Base-by-base conservation (phyloP, 768 basidiomycete genomes). In the Kwoniella sp. region DNA sequence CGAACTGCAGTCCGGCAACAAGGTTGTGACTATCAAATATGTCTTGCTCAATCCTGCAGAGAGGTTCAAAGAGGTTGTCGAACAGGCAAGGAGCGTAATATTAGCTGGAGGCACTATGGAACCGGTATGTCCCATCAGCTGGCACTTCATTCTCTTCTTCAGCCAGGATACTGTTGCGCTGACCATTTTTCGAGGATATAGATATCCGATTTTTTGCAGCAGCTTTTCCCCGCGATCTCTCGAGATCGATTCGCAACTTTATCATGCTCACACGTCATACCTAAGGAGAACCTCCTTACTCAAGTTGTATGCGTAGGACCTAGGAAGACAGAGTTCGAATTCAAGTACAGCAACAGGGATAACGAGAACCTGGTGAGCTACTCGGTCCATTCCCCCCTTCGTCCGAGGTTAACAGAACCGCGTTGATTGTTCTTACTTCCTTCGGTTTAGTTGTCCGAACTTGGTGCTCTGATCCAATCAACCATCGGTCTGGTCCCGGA, bases 71-170 rank as follows among this genome's bases (percentile, higher is more conserved):
- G 89, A 91, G n/a, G 85, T 97, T 6, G 86, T 91, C 0, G 87
- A 92, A 21, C 83, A 84, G 25, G 91, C 93, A 0, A 83, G 91
- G 37, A 85, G 90, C 2, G 88, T 98, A n/a, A 81, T 98, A 27
- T 83, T 99, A 40, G 95, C 96, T 8, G 95, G 95, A 9, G 95
- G 95, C 4, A 99, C 95, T 0, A 97, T 99, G 96, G 92, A 92
- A 7, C 95, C 95, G n/a, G 92, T 96, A 58, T 56, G 83, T 81
- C 12, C 17, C 0, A 1, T 21, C n/a, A n/a, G n/a, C n/a, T n/a
- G n/a, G n/a, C n/a, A n/a, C n/a, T n/a, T n/a, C n/a, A n/a, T n/a
- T n/a, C n/a, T n/a, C n/a, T n/a, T n/a, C n/a, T n/a, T n/a, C n/a
- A n/a, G n/a, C n/a, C n/a, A n/a, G n/a, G n/a, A n/a, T n/a, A n/a